Conservation (phyloP, 192 early-diverging fungal species). For the Linderina pennispora region DNA sequence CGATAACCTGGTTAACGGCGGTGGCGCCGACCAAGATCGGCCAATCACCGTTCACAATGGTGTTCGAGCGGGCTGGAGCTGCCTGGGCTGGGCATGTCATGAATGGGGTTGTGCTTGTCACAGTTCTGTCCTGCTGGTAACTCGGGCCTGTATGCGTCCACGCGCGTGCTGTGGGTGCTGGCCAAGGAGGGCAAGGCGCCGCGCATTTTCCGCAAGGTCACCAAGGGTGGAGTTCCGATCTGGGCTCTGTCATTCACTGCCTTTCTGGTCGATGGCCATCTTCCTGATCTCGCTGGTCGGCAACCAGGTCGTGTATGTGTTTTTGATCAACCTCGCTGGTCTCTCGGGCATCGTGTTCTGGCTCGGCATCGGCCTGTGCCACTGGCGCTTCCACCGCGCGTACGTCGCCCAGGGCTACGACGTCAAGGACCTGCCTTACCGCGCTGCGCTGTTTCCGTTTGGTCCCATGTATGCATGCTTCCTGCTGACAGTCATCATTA, state of each 20-base stretch:
- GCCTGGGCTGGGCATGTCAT: constrained; percentile 57
- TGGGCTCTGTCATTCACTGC: constrained; percentile 53
- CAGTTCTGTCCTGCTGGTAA: constrained; percentile 75
- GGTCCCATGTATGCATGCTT: constrained; percentile 63
- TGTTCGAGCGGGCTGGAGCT: constrained; percentile 60
- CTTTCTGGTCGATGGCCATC: constrained; percentile 54
- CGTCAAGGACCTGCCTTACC: constrained; percentile 64
- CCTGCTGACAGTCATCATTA: constrained; percentile 55
- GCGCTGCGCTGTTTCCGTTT: constrained; percentile 68
- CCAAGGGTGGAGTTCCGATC: constrained; percentile 43
- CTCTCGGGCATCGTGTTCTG: constrained; percentile 82
- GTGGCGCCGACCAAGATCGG: constrained; percentile 43
- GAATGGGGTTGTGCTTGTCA: constrained; percentile 64
- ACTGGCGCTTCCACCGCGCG: constrained; percentile 80
- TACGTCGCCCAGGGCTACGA: constrained; percentile 62
- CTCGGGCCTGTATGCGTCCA: constrained; percentile 78
- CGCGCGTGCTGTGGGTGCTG: constrained; percentile 73
- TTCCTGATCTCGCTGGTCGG: constrained; percentile 58
- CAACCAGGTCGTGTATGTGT: constrained; percentile 67
- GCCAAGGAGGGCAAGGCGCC: constrained; percentile 73
- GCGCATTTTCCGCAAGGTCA: constrained; percentile 53
- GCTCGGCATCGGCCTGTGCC: constrained; percentile 73
- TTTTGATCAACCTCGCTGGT: constrained; percentile 62
- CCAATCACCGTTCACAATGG: constrained; percentile 66
- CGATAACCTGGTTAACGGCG: constrained; percentile 45